Percentiles rank a stretch among this genome's conserved stretches.
Conservation (phyloP, 164 flowering plant genomes). For the Liquidambar formosana region DNA sequence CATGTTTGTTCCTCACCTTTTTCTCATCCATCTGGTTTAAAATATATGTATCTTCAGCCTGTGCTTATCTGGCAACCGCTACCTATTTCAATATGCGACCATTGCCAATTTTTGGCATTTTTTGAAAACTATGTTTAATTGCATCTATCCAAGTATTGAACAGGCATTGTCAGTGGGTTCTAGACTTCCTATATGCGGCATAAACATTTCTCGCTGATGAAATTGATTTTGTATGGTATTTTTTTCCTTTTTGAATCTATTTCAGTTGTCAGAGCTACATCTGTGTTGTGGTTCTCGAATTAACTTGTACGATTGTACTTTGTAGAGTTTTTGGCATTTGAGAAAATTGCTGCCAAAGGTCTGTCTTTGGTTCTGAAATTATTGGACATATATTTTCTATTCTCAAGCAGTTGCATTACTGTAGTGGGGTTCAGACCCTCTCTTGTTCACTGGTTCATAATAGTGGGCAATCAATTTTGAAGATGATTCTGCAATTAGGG, state of each 20-base stretch:
- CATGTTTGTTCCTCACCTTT: constrained; percentile 46
- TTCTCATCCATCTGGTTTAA: constrained; percentile 70
- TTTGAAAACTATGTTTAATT: constrained; percentile 11
- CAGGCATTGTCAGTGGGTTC: background rate
- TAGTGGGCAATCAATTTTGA: no score
- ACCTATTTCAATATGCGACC: constrained; percentile 63
- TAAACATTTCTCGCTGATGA: background rate
- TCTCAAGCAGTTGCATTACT: no score
- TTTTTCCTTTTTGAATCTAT: background rate
- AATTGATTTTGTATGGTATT: background rate
- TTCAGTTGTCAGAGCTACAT: background rate
- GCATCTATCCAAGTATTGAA: constrained; percentile 9
- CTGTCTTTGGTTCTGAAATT: no score
- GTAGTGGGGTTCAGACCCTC: no score
- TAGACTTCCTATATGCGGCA: background rate
- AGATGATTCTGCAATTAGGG: no score
- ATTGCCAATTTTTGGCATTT: constrained; percentile 33
- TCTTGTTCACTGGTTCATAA: no score
- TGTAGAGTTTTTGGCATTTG: background rate
- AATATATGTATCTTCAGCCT: constrained; percentile 55
- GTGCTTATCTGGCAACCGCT: constrained; percentile 60
- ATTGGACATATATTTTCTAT: no score
- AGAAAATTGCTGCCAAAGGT: no score
- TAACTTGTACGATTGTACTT: background rate
- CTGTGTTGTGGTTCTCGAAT: background rate